Base-by-base conservation (phyloP, 2,329 filamentous ascomycete species). In the Tothia fuscella region DNA sequence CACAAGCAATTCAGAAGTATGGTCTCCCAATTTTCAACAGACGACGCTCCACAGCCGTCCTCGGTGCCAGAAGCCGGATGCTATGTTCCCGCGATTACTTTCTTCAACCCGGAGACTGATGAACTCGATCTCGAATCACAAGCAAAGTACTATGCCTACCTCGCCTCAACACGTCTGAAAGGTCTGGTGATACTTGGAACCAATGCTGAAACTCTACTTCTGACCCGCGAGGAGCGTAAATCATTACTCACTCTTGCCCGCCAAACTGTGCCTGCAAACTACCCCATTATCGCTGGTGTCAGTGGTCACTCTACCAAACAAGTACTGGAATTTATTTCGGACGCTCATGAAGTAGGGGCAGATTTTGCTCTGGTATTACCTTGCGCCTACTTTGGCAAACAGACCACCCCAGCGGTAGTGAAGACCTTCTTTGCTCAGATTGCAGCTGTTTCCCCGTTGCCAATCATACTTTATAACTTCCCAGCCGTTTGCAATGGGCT, bases 381-480 rank as follows among this genome's bases (percentile, higher is more conserved):
- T 5, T 62, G 63, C 10, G 61, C 56, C 2, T 68, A 68, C 49
- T 67, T 67, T 42, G 64, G 64, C 29, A 58, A 59, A 34, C 59
- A 59, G 6, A 66, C 63, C 5, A 65, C 61, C 0, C 53, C 57
- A 33, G 51, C 54, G 12, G 63, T 67, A 3, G 55, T 69, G 5
- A 52, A 56, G 46, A 53, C 49, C 5, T 68, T 67, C 46, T 68
- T 61, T 49, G 31, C 26, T 3, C 57, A 64, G 26, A 58, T 81
- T 3, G 80, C 80, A 2, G 65, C 70, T 38, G 68, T 67, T 2
- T 75, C 70, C 14, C 68, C 72, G 0, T 54, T 84, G 1, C 79
- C 80, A 0, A 64, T 84, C 19, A 59, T 84, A 30, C 76, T 85
- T 44, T 84, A 84, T 66, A 84, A 84, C 59, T 84, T 78, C 63